Percentiles rank a stretch among this genome's conserved stretches.
phyloP scores from a whole-genome alignment of 495 filamentous ascomycete species.

The Oleoguttula mirabilis region DNA sequence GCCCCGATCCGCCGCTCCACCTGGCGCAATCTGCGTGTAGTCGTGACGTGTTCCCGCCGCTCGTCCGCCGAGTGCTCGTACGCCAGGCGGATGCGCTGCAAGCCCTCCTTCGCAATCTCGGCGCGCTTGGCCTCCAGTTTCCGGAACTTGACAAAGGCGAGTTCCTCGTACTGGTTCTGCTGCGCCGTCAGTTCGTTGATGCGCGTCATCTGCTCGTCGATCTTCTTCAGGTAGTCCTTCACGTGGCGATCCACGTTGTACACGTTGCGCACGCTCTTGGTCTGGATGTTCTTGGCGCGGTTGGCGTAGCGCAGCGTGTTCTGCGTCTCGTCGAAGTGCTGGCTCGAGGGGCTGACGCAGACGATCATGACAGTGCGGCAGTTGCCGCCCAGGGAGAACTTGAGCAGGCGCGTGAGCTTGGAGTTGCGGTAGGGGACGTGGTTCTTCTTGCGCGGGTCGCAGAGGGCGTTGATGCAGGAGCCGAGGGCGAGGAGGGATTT shows the following conservation, averaged over 20 bases:
- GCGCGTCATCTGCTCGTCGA: constrained; percentile 84
- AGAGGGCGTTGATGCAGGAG: constrained; percentile 97
- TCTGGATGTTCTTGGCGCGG: constrained; percentile 98
- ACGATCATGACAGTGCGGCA: constrained; percentile 99
- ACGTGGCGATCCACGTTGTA: constrained; percentile 99
- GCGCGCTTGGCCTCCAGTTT: constrained; percentile 81
- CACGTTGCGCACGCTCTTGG: constrained; percentile 94
- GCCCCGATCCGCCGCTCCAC: constrained; percentile 74
- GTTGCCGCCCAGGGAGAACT: constrained; percentile 94
- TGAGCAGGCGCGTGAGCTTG: constrained; percentile 88
- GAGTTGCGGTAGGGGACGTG: constrained; percentile 97
- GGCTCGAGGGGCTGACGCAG: constrained; percentile 90
- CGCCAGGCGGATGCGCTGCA: constrained; percentile 65
- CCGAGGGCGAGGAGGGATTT: constrained; percentile 90
- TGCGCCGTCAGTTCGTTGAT: constrained; percentile 91
- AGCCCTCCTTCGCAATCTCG: constrained; percentile 61
- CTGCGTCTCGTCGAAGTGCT: constrained; percentile 96
- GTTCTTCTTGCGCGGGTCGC: constrained; percentile 81
- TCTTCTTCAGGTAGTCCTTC: constrained; percentile 95
- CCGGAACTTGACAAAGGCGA: constrained; percentile 77
- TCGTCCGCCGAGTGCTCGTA: constrained; percentile 75
- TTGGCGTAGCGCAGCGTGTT: constrained; percentile 98
- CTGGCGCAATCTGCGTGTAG: constrained; percentile 72
- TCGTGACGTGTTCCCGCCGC: constrained; percentile 60
- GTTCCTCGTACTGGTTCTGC: constrained; percentile 77